Percentiles rank a stretch among this genome's conserved stretches.
Conservation (phyloP, 2,329 filamentous ascomycete genomes). For the Dactylellina drechsleri region DNA sequence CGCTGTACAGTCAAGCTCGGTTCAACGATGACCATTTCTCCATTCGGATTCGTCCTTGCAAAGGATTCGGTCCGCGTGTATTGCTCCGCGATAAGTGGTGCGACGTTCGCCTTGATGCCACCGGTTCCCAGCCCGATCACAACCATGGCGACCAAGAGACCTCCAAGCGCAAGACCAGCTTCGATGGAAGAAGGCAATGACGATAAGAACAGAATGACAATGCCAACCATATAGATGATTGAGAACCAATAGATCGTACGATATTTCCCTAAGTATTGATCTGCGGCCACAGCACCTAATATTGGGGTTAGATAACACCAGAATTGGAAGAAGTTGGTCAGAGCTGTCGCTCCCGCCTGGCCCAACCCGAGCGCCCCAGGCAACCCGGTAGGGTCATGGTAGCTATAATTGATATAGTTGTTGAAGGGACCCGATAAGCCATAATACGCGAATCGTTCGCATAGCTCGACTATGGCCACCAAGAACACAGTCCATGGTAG, state of each 20-base stretch:
- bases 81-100: constrained; percentile 71
- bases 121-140: constrained; percentile 74
- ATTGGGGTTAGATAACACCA: constrained; percentile 66
- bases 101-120: constrained; percentile 74
- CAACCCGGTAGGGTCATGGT: constrained; percentile 56
- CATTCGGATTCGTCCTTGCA: constrained; percentile 65
- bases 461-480: constrained; percentile 68
- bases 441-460: constrained; percentile 71
- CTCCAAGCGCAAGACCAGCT: constrained; percentile 66
- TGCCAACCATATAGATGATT: constrained; percentile 69
- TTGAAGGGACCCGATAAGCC: constrained; percentile 67
- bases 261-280: constrained; percentile 71
- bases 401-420: constrained; percentile 57
- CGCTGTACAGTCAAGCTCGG: constrained; percentile 73
- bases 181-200: constrained; percentile 67
- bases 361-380: constrained; percentile 68
- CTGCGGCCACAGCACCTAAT: constrained; percentile 68
- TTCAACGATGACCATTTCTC: constrained; percentile 73
- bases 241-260: constrained; percentile 70
- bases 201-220: constrained; percentile 68
- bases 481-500: constrained; percentile 68
- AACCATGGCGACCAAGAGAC: constrained; percentile 68
- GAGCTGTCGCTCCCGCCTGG: constrained; percentile 67
- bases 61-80: constrained; percentile 69
- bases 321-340: constrained; percentile 69